Evolutionary conservation across 2,329 filamentous ascomycete species (phyloP), one percentile per base, ranked within the genome.

Genomic region (Ophiostoma ulmi): DNA sequence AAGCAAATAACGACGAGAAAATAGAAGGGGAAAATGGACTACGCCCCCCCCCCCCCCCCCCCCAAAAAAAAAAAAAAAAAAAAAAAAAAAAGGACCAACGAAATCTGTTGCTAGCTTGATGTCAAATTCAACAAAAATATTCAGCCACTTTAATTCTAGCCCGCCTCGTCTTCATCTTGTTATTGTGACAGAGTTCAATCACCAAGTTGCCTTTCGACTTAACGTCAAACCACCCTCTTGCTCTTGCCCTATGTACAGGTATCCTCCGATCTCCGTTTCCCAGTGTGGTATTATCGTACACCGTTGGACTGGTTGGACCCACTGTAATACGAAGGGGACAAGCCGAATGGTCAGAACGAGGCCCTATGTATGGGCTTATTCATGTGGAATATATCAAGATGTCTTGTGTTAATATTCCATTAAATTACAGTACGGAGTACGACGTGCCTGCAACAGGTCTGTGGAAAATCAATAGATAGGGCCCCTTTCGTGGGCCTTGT

Each of bases 281-380:
- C 5, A 63, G 58, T 35, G 58, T 63, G n/a, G 58, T 35, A 67
- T 44, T 67, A 13, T 41, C 36, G 13, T 66, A 66, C 69, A 70
- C 71, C 71, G 69, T 52, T 55, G 69, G 71, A 69, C 66, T 69
- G 69, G 69, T 64, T 44, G 58, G 69, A 8, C 41, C 68, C 71
- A 66, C 70, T 52, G 22, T 61, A 39, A 8, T 17, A 14, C 8
- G 65, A 70, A 72, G 70, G 72, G 70, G 64, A 69, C 41, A 67
- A 73, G 70, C 72, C 72, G 72, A 73, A 68, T 73, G 72, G 72
- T 58, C 36, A 65, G 63, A 69, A 68, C 67, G 22, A 26, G n/a
- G 52, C 52, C 52, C 11, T 58, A 58, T 22, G n/a, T 26, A 58
- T 58, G 10, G 44, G 44, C 22, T 58, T 26, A 55, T 10, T 48